Evolutionary conservation across 2,329 filamentous ascomycete genomes (phyloP).

Genomic region (Cercospora sojina): DNA sequence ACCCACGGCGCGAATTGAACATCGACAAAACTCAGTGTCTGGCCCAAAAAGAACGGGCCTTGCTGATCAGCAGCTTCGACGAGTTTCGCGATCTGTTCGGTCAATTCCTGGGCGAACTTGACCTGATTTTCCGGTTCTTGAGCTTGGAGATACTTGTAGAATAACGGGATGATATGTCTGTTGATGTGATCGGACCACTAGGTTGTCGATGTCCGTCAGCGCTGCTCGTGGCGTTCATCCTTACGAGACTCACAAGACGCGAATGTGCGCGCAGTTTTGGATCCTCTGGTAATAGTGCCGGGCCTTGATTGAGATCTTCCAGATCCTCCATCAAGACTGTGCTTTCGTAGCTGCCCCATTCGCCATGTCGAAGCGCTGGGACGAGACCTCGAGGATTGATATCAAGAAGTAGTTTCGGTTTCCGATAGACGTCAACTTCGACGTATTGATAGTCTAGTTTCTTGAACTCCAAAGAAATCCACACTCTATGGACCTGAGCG

Average conservation of each 20-base stretch:
- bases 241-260: conserved; percentile 49
- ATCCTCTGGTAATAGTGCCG: conserved; percentile 63
- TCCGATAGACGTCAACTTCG: conserved; percentile 77
- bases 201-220: neutral
- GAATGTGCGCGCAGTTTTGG: conserved; percentile 70
- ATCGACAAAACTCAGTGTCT: conserved; percentile 64
- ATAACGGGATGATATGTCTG: conserved; percentile 69
- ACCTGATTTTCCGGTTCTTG: conserved; percentile 60
- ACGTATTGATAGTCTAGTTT: conserved; percentile 79
- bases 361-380: conserved; percentile 72
- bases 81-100: conserved; percentile 62
- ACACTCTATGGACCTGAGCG: conserved; percentile 69
- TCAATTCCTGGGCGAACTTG: conserved; percentile 60
- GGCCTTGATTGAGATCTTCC: conserved; percentile 66
- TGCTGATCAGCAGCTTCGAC: conserved; percentile 56
- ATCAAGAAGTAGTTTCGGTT: conserved; percentile 68
- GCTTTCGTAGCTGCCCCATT: conserved; percentile 82
- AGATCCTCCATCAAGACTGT: conserved; percentile 83
- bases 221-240: neutral
- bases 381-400: conserved; percentile 75
- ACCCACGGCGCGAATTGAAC: conserved; percentile 75
- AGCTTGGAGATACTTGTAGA: conserved; percentile 71
- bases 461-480: conserved; percentile 84
- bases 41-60: conserved; percentile 69
- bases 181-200: conserved; percentile 82